Evolutionary conservation across 108 stramenopile species (phyloP).

Genomic region (Aurantiochytrium sp.): DNA sequence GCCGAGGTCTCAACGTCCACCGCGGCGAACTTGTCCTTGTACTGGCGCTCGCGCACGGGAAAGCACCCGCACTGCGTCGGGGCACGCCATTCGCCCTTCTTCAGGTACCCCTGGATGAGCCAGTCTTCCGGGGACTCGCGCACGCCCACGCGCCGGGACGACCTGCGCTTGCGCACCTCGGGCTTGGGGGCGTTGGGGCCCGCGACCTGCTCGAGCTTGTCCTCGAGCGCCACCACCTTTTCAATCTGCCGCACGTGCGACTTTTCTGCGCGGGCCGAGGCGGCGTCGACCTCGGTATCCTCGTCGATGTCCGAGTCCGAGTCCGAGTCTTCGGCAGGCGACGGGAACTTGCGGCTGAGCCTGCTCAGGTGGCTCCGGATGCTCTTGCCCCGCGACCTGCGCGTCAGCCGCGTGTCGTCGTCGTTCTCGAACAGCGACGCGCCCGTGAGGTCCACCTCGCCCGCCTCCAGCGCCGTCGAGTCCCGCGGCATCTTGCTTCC

Average conservation of each 20-base stretch:
- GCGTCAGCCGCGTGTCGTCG: background rate
- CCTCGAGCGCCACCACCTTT: no score
- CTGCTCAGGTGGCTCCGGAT: background rate
- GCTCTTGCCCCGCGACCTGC: background rate
- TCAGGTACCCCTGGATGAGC: background rate
- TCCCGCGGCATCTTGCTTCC: no score
- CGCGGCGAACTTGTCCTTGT: background rate
- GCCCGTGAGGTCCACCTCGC: background rate
- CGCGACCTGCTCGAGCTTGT: no score
- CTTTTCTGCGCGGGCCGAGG: no score
- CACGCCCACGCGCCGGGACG: background rate
- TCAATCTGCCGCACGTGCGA: no score
- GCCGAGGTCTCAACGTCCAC: background rate
- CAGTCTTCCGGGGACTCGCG: background rate
- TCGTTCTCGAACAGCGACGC: background rate
- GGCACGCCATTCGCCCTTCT: background rate
- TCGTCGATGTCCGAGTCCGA: no score
- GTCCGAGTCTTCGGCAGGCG: no score
- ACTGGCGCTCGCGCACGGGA: slow-evolving; percentile 18
- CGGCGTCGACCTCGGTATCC: no score
- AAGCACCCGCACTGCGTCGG: slow-evolving; percentile 19
- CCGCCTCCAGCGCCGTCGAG: background rate
- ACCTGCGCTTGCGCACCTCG: background rate
- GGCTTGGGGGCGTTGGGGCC: background rate
- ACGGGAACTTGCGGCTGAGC: background rate